Percentiles rank a stretch among this genome's conserved stretches.
These are phyloP conservation scores for Ophiocordyceps australis DNA, from an alignment of 2,329 filamentous ascomycete species.

Conservation along the genomic window DNA sequence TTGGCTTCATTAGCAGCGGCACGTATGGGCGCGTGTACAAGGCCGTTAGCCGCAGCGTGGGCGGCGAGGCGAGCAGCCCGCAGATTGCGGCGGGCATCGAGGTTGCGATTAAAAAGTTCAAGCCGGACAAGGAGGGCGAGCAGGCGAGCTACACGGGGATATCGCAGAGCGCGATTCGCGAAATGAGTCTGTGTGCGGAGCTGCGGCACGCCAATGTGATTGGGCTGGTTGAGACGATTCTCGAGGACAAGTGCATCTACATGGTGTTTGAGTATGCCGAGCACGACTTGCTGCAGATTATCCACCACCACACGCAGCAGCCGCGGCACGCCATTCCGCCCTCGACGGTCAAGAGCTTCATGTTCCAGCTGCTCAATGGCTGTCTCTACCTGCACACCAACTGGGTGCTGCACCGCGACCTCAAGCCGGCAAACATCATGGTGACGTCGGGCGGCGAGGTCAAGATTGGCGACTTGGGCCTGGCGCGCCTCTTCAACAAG, in stretches of 20 bases:
- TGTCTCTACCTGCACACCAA: constrained; percentile 89
- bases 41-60: constrained; percentile 53
- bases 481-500: constrained; percentile 87
- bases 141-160: constrained; percentile 90
- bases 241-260: constrained; percentile 97
- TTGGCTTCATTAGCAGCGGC: constrained; percentile 94
- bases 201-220: constrained; percentile 81
- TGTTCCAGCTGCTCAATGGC: constrained; percentile 91
- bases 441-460: constrained; percentile 81
- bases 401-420: constrained; percentile 91
- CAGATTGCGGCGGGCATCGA: constrained; percentile 49
- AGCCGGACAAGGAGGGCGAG: constrained; percentile 96
- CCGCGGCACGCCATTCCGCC: constrained; percentile 78
- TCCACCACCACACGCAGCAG: constrained; percentile 89
- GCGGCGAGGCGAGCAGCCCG: too few relatives aligned
- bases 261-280: constrained; percentile 99
- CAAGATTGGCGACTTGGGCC: constrained; percentile 84
- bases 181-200: constrained; percentile 94
- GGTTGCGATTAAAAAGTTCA: constrained; percentile 99
- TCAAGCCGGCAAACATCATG: constrained; percentile 98
- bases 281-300: constrained; percentile 92
- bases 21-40: constrained; percentile 99
- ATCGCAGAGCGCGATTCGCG: constrained; percentile 88
- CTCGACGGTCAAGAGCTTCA: constrained; percentile 75
- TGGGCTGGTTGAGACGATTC: constrained; percentile 79